Evolutionary conservation across 2,329 filamentous ascomycete species (phyloP), one percentile per base, ranked within the genome.

Genomic region (Ustulina deusta): DNA sequence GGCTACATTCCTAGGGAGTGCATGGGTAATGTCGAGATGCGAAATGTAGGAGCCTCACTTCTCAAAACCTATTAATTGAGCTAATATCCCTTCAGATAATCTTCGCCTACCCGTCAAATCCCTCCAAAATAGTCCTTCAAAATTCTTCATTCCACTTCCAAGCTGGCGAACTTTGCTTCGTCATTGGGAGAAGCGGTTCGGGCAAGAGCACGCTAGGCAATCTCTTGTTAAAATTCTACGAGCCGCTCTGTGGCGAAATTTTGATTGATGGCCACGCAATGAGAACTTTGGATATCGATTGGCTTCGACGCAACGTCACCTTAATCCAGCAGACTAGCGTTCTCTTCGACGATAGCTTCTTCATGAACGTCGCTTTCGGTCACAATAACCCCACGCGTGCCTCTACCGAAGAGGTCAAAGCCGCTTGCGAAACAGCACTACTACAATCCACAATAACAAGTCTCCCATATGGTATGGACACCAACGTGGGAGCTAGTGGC

Each of bases 151-250:
- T 97, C 68, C 86, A 84, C 71, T 95, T 98, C 65, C 87, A 89
- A 0, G 84, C 90, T 0, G 90, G 92, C 0, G 84, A 92, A 69
- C 89, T 91, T 2, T 93, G 90, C 0, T 97, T 96, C 74, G 84
- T 98, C 1, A 88, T 97, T 57, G 96, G 95, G 0, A 87, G 86
- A 74, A 97, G 93, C 74, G 96, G 96, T 0, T 97, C 93, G 1
- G 95, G 95, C 0, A 98, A 98, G 78, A 97, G 93, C 73, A 98
- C 95, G 0, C 76, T 98, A 1, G 90, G 91, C 0, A 93, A 93
- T 75, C 84, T 98, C 0, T 83, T 98, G 0, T 84, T 94, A 58
- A 88, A 90, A 13, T 92, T 97, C 73, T 97, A 97, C 75, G 82
- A 87, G 6, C 88, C 92, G 0, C 78, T 81, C 0, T 81, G 81